Base-by-base conservation (phyloP, 768 basidiomycete species). In the Sarcodon aspratus region DNA sequence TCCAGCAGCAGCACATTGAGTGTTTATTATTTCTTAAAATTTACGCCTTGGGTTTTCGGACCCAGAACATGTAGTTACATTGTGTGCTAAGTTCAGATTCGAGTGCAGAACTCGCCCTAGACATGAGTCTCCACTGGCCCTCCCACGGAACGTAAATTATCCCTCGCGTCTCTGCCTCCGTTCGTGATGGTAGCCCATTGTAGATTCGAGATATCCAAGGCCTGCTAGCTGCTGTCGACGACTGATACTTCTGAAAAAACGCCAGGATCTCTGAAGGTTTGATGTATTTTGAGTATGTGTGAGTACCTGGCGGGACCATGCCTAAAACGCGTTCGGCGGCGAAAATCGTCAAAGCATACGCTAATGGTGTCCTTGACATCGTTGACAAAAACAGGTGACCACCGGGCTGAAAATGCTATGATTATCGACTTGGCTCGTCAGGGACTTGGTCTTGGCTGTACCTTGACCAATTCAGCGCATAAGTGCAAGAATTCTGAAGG, bases 301-400 rank as follows among this genome's bases (percentile, higher is more conserved):
- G 96, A 9, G 96, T 98, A 8, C 94, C 92, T 3, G 72, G 75
- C 0, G 84, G 69, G 47, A 98, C 96, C 58, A 87, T 74, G 3
- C 83, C 72, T 12, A 94, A 69, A 50, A 92, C 61, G 42, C 88
- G 68, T 64, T 99, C 95, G 1, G 94, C 95, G 33, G 90, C 65
- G 43, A 82, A 68, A 52, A 88, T 81, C 5, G 83, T 82, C 33
- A 87, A 61, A 45, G 85, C 62, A 55, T 79, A 79, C n/a, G 85
- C 66, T 37, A 88, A 70, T 3, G 82, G 80, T 9, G 83, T 86
- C 36, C 96, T 87, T 0, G 95, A 82, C 54, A 99, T 87, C 11
- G 95, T 98, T 10, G 94, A 97, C 35, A 99, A 73, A 70, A 98
- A 87, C 13, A 99, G 76, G 59, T 95, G 91, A 3, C 96, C 95